Conservation (phyloP, 2,329 filamentous ascomycete genomes). For the Nothopassalora personata region DNA sequence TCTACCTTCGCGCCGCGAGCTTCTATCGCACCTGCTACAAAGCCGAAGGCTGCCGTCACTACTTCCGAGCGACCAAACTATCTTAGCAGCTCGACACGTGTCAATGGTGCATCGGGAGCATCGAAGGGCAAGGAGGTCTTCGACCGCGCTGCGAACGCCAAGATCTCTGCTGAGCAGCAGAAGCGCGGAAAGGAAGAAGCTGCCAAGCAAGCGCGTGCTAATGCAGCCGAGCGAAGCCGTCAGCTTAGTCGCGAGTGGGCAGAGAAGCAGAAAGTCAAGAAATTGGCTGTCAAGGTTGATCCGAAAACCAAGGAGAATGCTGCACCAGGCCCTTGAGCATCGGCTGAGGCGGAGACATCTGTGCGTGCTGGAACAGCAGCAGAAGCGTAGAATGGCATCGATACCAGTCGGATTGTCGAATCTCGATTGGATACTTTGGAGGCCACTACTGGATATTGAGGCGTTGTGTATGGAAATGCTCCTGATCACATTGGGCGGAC, state of each 20-base stretch:
- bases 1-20: constrained; percentile 1
- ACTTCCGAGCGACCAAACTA: background rate
- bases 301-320: background rate
- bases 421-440: background rate
- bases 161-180: constrained; percentile 37
- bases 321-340: background rate
- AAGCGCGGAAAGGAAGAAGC: constrained; percentile 45
- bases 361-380: background rate
- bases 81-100: background rate
- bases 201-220: constrained; percentile 41
- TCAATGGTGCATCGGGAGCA: constrained; percentile 4
- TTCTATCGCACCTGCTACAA: background rate
- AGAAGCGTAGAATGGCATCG: background rate
- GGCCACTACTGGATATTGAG: too few relatives aligned
- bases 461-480: too few relatives aligned
- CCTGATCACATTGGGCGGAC: too few relatives aligned
- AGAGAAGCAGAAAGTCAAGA: constrained; percentile 40
- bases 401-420: background rate
- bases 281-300: constrained; percentile 15
- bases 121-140: constrained; percentile 44
- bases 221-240: constrained; percentile 43
- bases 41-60: background rate
- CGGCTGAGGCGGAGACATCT: background rate
- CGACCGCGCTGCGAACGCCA: constrained; percentile 39
- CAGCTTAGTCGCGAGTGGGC: constrained; percentile 46